Evolutionary conservation across 2,329 filamentous ascomycete genomes (phyloP).

Genomic region (Tolypocladium ovalisporum): DNA sequence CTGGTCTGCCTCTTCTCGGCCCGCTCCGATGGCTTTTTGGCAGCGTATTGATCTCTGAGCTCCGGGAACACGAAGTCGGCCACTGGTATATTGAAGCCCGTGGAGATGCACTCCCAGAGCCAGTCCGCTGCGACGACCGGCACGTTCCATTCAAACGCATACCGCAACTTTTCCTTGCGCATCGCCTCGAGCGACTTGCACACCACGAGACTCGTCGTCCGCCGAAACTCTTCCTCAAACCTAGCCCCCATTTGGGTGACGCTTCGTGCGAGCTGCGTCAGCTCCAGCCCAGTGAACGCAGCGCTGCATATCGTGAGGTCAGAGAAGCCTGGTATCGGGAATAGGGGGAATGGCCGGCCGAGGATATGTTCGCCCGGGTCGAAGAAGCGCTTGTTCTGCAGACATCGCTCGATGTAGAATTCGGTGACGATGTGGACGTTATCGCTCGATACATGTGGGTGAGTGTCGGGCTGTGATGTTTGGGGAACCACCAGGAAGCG

Average conservation of each 20-base stretch:
- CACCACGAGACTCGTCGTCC: constrained; percentile 66
- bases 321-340: constrained; percentile 60
- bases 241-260: constrained; percentile 66
- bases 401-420: constrained; percentile 85
- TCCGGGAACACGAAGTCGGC: constrained; percentile 37
- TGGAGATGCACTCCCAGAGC: constrained; percentile 72
- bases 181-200: constrained; percentile 49
- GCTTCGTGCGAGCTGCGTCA: constrained; percentile 72
- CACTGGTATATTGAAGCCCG: constrained; percentile 34
- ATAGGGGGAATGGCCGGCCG: constrained; percentile 63
- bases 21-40: constrained; percentile 4
- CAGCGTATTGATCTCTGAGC: constrained; percentile 22
- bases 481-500: constrained; percentile 47
- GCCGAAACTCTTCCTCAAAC: constrained; percentile 69
- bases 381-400: constrained; percentile 64
- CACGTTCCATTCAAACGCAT: constrained; percentile 64
- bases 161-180: constrained; percentile 65
- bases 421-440: constrained; percentile 58
- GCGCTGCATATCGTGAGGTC: constrained; percentile 68
- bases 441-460: constrained; percentile 26
- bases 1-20: background rate
- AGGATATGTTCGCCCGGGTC: constrained; percentile 60
- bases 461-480: constrained; percentile 31
- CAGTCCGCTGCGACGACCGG: constrained; percentile 74
- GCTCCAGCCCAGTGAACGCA: constrained; percentile 72